Evolutionary conservation across 805 yeast species (phyloP), one percentile per base, ranked within the genome.

Genomic region (Candida parachauliodes): DNA sequence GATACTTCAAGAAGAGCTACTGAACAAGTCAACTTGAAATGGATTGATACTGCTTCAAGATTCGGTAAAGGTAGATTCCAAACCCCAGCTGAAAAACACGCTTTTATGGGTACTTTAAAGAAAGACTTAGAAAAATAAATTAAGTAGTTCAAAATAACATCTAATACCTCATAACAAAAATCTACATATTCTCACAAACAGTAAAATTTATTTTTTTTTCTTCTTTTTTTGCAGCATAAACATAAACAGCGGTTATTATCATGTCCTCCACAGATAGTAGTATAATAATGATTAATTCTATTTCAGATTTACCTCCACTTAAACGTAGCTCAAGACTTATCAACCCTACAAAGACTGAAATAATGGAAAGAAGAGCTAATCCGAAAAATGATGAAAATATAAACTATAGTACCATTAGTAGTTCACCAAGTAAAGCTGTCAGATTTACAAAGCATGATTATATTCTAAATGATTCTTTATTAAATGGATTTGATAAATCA

Each of bases 51-150:
- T 63, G 96, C 99, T 70, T 93, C 98, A 67, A 89, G 91, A 78
- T 93, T 93, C 89, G 99, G 99, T 85, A 94, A 93, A 88, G 98
- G 98, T 82, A 93, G 98, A 84, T 93, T 93, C 98, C 99, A 93
- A 81, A 93, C 99, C 67, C 95, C 97, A 64, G 98, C 97, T 73
- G 99, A 93, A 83, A 94, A 94, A 89, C 88, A 83, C 69, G 95
- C 98, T 69, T 93, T 93, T 91, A 65, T 89, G 80, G 99, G 99
- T 80, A 91, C 98, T 68, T 84, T 93, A 72, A 93, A 93, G 95
- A 89, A 87, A 83, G 97, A 89, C 75, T 81, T 87, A 70, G 76
- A 80, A 67, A 55, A 55, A 45, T 57, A 56, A 52, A 40, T 48
- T 32, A 15, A 19, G 4, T 29, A 19, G 11, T 31, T n/a, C n/a